phyloP scores from a whole-genome alignment of 2,329 filamentous ascomycete genomes.

The Alternaria brassicae region DNA sequence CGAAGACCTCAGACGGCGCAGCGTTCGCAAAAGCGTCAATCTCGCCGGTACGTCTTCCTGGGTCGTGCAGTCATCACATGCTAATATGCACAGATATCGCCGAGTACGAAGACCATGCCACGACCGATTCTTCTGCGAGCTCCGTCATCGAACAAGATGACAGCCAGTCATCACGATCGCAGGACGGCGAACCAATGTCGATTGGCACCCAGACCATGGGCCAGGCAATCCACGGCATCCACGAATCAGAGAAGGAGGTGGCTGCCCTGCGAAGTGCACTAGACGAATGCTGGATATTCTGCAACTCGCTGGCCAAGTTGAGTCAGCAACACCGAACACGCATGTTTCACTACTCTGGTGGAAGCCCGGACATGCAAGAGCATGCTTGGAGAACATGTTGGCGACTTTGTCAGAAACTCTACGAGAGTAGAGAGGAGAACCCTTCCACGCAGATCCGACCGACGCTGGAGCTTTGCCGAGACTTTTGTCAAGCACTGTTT shows the following conservation, averaged over 20 bases:
- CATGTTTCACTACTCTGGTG: conserved; percentile 75
- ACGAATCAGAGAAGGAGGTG: conserved; percentile 68
- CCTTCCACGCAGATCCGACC: conserved; percentile 71
- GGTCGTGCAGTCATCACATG: neutral
- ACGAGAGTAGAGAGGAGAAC: conserved; percentile 78
- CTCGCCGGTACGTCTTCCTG: conserved; percentile 70
- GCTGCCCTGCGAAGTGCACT: conserved; percentile 76
- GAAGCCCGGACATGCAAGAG: conserved; percentile 77
- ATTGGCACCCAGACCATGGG: conserved; percentile 51
- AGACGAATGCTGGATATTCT: conserved; percentile 90
- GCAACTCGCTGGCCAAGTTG: conserved; percentile 85
- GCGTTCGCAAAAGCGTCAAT: conserved; percentile 71
- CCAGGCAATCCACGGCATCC: conserved; percentile 64
- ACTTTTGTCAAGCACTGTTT: conserved; percentile 91
- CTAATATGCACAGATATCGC: conserved; percentile 53
- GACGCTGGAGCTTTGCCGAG: conserved; percentile 85
- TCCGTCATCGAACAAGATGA: conserved; percentile 46
- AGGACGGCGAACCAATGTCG: conserved; percentile 32
- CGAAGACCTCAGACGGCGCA: conserved; percentile 59
- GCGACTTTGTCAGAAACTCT: conserved; percentile 88
- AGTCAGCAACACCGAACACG: conserved; percentile 83
- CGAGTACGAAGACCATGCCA: conserved; percentile 52
- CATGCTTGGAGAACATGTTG: conserved; percentile 94
- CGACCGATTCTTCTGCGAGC: conserved; percentile 38
- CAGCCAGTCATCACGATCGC: conserved; percentile 42